Conservation (phyloP, 495 filamentous ascomycete genomes). For the Penicillium lagena region DNA sequence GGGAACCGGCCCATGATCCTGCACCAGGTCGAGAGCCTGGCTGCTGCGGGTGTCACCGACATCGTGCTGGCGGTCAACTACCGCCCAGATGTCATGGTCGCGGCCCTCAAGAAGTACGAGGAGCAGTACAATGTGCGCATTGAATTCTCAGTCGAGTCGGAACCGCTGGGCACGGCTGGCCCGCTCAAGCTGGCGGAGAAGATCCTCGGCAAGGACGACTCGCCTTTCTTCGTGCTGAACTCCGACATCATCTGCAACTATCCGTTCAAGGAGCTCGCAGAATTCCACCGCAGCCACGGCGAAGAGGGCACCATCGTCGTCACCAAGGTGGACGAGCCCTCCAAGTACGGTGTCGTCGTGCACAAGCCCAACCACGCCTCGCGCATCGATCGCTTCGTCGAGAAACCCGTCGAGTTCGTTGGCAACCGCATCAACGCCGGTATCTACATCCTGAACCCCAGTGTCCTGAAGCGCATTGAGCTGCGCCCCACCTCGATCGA, state of each 20-base stretch:
- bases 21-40: conserved; percentile 93
- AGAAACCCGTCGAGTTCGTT: conserved; percentile 99
- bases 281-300: conserved; percentile 84
- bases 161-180: conserved; percentile 93
- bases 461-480: conserved; percentile 85
- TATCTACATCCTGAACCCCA: conserved; percentile 97
- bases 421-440: conserved; percentile 99
- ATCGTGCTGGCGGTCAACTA: conserved; percentile 99
- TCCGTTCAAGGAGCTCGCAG: conserved; percentile 83
- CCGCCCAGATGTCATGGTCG: conserved; percentile 90
- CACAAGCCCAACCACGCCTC: conserved; percentile 92
- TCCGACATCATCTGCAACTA: conserved; percentile 98
- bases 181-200: conserved; percentile 94
- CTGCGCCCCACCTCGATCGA: conserved; percentile 98
- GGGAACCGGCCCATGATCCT: conserved; percentile 98
- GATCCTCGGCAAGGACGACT: conserved; percentile 86
- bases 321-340: conserved; percentile 98
- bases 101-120: conserved; percentile 79
- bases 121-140: conserved; percentile 87
- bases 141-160: conserved; percentile 91
- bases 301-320: conserved; percentile 98
- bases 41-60: conserved; percentile 92
- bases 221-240: conserved; percentile 98
- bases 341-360: conserved; percentile 97
- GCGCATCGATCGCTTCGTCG: conserved; percentile 97